phyloP scores from a whole-genome alignment of 2,329 filamentous ascomycete genomes.

The Paecilomyces dactylethromorphus region DNA sequence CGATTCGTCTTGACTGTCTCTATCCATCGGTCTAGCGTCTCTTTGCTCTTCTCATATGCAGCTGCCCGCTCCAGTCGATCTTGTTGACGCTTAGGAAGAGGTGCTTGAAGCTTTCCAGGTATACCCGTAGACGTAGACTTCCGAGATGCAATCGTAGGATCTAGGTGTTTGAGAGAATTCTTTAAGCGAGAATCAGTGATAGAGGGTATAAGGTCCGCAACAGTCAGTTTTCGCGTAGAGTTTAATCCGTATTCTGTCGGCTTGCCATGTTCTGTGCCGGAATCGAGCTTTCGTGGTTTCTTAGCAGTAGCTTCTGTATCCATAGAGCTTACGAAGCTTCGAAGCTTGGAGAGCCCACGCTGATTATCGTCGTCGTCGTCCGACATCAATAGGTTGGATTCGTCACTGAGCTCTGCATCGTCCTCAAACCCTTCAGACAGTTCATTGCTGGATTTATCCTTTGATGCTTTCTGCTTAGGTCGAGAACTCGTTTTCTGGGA shows the following conservation, averaged over 20 bases:
- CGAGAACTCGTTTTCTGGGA: constrained; percentile 3
- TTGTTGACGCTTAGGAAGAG: constrained; percentile 78
- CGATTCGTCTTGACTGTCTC: constrained; percentile 94
- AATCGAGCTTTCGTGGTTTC: constrained; percentile 27
- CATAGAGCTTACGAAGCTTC: constrained; percentile 64
- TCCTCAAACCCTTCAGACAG: constrained; percentile 16
- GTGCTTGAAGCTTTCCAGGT: constrained; percentile 69
- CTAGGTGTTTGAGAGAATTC: constrained; percentile 70
- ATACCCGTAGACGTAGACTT: constrained; percentile 50
- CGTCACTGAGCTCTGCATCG: constrained; percentile 42
- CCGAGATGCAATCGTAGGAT: constrained; percentile 21
- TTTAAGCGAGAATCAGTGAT: constrained; percentile 70
- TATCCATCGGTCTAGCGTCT: constrained; percentile 83
- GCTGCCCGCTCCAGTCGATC: constrained; percentile 73
- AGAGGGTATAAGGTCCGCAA: constrained; percentile 68
- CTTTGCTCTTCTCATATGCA: constrained; percentile 85
- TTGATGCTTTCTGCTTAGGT: constrained; percentile 5
- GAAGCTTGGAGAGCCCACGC: constrained; percentile 56
- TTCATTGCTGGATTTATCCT: constrained; percentile 31
- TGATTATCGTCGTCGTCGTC: constrained; percentile 44
- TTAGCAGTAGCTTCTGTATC: constrained; percentile 32
- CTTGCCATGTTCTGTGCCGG: constrained; percentile 56
- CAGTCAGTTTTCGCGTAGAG: constrained; percentile 60
- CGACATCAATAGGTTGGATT: constrained; percentile 44
- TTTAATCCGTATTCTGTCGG: constrained; percentile 54